Conservation (phyloP, 1,284 basidiomycete genomes). For the Austropuccinia psidii region DNA sequence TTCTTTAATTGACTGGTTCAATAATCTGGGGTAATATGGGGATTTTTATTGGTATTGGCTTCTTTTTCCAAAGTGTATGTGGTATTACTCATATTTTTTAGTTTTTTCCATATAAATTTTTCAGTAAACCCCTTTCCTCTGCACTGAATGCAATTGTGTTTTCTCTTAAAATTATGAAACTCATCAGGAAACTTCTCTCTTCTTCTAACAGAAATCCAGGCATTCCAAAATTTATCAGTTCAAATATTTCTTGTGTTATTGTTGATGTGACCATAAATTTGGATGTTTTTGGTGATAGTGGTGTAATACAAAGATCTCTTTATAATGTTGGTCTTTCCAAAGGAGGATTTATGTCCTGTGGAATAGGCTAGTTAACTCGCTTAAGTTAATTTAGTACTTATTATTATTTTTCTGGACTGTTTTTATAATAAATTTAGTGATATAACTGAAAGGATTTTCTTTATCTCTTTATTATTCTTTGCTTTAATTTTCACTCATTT, state of each 20-base stretch:
- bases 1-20: not conserved
- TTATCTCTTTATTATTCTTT: too few species aligned
- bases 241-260: not conserved
- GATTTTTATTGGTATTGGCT: not conserved
- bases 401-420: not conserved
- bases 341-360: not conserved
- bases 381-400: not conserved
- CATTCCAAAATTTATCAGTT: not conserved
- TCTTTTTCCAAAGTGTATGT: not conserved
- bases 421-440: too few species aligned
- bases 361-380: not conserved
- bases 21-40: not conserved
- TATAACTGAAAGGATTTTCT: too few species aligned
- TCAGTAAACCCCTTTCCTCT: conserved; percentile 10
- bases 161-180: too few species aligned
- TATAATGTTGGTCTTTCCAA: not conserved
- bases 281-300: not conserved
- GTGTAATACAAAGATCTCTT: not conserved
- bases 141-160: not conserved
- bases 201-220: not conserved
- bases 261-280: not conserved
- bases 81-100: not conserved
- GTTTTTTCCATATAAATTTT: not conserved
- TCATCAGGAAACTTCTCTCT: too few species aligned
- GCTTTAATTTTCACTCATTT: too few species aligned